These are phyloP conservation scores for Populus deltoides DNA, from an alignment of 345 rosid species.

Conservation along the genomic window DNA sequence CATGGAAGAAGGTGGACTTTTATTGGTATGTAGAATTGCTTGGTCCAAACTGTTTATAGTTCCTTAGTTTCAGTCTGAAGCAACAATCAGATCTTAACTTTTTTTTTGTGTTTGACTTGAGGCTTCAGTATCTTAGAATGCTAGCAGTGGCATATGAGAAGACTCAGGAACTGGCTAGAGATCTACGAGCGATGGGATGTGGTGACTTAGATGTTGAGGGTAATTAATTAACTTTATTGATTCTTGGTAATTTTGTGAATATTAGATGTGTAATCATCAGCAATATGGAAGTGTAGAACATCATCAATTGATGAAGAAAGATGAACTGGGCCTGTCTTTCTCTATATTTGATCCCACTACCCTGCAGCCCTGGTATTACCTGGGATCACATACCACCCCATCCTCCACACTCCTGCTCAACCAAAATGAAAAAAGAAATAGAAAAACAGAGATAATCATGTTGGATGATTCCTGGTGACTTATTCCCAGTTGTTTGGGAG, in stretches of 20 bases:
- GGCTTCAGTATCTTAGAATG: conserved; percentile 93
- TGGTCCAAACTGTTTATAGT: neutral
- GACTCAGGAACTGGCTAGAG: conserved; percentile 95
- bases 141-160: conserved; percentile 95
- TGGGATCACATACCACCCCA: neutral
- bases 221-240: conserved; percentile 22
- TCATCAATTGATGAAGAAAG: neutral
- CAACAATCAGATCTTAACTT: conserved; percentile 15
- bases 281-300: neutral
- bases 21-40: conserved; percentile 36
- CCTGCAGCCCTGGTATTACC: too few species aligned
- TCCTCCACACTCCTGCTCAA: neutral
- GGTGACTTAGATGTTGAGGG: conserved; percentile 98
- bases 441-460: conserved; percentile 1
- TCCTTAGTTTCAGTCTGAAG: conserved; percentile 10
- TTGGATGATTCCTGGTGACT: neutral
- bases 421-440: neutral
- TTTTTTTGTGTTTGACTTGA: conserved; percentile 34
- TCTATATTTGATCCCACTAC: too few species aligned
- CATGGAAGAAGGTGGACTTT: conserved; percentile 66
- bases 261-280: neutral
- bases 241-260: neutral
- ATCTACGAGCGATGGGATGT: conserved; percentile 88
- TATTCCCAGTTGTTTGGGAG: neutral
- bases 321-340: neutral